phyloP scores from a whole-genome alignment of 768 basidiomycete genomes.

The Psilocybe subaeruginosa region DNA sequence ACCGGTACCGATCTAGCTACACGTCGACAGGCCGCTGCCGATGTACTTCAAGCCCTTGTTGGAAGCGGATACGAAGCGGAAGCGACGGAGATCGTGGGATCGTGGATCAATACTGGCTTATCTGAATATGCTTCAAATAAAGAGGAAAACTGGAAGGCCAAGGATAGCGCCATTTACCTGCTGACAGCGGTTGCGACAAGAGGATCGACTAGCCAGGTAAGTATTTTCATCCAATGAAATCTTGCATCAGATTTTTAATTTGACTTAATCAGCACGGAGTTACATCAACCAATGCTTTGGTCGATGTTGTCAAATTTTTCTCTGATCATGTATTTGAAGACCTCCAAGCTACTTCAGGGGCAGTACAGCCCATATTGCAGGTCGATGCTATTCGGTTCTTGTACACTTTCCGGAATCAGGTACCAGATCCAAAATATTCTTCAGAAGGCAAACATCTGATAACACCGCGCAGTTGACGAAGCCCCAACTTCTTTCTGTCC shows the following conservation, averaged over 20 bases:
- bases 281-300: conserved; percentile 87
- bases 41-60: conserved; percentile 93
- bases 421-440: conserved; percentile 30
- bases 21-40: conserved; percentile 89
- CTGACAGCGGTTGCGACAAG: conserved; percentile 92
- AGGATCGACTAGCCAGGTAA: conserved; percentile 82
- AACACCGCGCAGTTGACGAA: conserved; percentile 73
- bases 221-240: conserved; percentile 18
- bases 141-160: conserved; percentile 79
- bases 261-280: conserved; percentile 72
- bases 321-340: conserved; percentile 90
- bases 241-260: conserved; percentile 1
- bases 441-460: background rate
- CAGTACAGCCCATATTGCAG: conserved; percentile 87
- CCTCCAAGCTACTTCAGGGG: conserved; percentile 66
- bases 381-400: conserved; percentile 97
- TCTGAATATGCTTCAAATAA: conserved; percentile 66
- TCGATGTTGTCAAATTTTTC: conserved; percentile 96
- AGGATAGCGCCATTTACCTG: conserved; percentile 92
- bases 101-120: conserved; percentile 82
- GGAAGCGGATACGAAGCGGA: conserved; percentile 78
- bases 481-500: conserved; percentile 87
- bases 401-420: conserved; percentile 95
- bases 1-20: conserved; percentile 76
- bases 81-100: conserved; percentile 84